Evolutionary conservation across 495 filamentous ascomycete species (phyloP), one percentile per base, ranked within the genome.

Genomic region (Penicillium verhagenii): DNA sequence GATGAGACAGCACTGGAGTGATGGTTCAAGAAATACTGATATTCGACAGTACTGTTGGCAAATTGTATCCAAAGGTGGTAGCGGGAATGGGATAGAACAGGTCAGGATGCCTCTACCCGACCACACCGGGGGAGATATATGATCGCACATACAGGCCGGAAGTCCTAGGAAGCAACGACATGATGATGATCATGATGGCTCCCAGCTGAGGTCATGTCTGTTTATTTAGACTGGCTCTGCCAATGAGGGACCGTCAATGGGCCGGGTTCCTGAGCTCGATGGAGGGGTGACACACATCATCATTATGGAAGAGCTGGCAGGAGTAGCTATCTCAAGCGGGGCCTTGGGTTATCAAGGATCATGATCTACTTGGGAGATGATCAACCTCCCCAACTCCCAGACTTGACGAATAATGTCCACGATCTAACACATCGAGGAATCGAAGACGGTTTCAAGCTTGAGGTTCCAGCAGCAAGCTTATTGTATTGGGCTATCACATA

Each of bases 191-290:
- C n/a, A n/a, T n/a, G 23, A 39, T 55, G 46, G 33, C 45, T 53
- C n/a, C 39, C 29, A 18, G 43, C 52, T 67, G 65, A 63, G 65
- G 65, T 68, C 62, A 68, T 68, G 37, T 37, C 59, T 40, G 60
- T 65, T 37, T 21, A 21, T 19, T 4, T 24, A 14, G 19, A 18
- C 16, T 37, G 44, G 37, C 50, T 59, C 54, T 33, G 38, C 29
- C 38, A 40, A 47, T 50, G 18, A 38, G 28, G 16, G 21, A 13
- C 20, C 20, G 3, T 31, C 21, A 26, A 7, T 31, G 10, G 20
- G 21, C n/a, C 42, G 28, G 35, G 42, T 29, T 18, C 28, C 21
- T 2, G 21, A 23, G 23, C 4, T 48, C n/a, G 21, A 47, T n/a
- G 25, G 18, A 6, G 21, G 46, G 25, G n/a, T n/a, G n/a, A 4